Percentiles rank a stretch among this genome's conserved stretches.
phyloP scores from a whole-genome alignment of 108 stramenopile genomes.

The Skeletonema marinoi region DNA sequence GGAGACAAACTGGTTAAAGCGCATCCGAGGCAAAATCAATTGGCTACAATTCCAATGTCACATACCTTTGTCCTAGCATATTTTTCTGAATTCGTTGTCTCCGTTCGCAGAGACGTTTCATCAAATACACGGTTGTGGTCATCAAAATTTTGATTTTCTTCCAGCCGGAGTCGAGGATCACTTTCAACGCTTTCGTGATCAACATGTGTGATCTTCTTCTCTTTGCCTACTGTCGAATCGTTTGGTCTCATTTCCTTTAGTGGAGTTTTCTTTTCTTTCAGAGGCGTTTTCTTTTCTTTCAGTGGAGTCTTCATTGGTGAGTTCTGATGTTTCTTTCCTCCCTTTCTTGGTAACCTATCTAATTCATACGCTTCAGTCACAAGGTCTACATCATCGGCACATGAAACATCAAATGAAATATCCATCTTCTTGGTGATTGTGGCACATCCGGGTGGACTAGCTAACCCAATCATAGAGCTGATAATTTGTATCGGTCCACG shows the following conservation, averaged over 20 bases:
- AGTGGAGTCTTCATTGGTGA: background rate
- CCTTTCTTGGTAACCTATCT: background rate
- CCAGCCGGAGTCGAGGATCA: background rate
- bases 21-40: background rate
- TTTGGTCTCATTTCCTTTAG: conserved; percentile 1
- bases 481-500: conserved; percentile 68
- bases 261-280: background rate
- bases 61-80: conserved; percentile 39
- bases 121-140: background rate
- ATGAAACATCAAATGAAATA: conserved; percentile 7
- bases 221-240: background rate
- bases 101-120: background rate
- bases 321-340: background rate
- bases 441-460: conserved; percentile 27
- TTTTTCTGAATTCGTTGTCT: conserved; percentile 25
- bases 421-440: background rate
- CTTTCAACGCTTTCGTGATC: background rate
- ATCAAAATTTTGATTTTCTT: background rate
- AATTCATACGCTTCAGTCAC: background rate
- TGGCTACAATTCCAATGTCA: background rate
- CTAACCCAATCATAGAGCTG: conserved; percentile 72
- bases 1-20: background rate
- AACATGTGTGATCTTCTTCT: background rate
- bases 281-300: background rate
- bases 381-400: background rate